Evolutionary conservation across 2,329 filamentous ascomycete species (phyloP), one percentile per base, ranked within the genome.

Genomic region (Arthrobotrys sinensis): DNA sequence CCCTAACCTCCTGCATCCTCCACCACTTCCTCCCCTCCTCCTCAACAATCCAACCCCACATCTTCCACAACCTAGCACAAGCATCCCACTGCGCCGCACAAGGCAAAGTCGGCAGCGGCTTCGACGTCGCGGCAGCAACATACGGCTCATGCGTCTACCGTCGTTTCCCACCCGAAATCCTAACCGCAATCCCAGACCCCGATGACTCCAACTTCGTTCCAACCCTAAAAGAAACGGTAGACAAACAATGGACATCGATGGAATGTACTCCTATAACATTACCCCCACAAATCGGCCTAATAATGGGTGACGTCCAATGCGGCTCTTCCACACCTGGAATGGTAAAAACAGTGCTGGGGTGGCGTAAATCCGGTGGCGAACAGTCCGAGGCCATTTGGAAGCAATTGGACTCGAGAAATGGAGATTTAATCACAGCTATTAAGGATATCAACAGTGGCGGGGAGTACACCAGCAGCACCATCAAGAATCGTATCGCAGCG

Each of bases 261-360:
- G 90, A 94, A 82, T 90, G 96, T 60, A 85, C 86, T 36, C 91
- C 93, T 82, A 89, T 91, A 4, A 88, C 87, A 14, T 90, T 95
- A 65, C 94, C 95, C 0, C 82, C 84, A 0, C 93, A 93, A 0
- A 86, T 97, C 81, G 89, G 91, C 24, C 87, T 98, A 80, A 89
- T 96, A 77, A 96, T 99, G 91, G 97, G 94, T 83, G 96, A 99
- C 83, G 96, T 99, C 5, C 93, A 96, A 83, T 97, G 94, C 83
- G 96, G 96, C 36, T 95, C 91, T 60, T 90, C 97, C 86, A 98
- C 95, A 6, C 94, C 97, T 0, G 89, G 93, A 12, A 98, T 99
- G 96, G 96, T 97, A 43, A 97, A 95, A 86, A 89, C 93, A 83
- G 93, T 99, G 12, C 87, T 98, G 2, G 88, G 89, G 36, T 99